phyloP scores from a whole-genome alignment of 331 rosid genomes.

The Cydonia oblonga region DNA sequence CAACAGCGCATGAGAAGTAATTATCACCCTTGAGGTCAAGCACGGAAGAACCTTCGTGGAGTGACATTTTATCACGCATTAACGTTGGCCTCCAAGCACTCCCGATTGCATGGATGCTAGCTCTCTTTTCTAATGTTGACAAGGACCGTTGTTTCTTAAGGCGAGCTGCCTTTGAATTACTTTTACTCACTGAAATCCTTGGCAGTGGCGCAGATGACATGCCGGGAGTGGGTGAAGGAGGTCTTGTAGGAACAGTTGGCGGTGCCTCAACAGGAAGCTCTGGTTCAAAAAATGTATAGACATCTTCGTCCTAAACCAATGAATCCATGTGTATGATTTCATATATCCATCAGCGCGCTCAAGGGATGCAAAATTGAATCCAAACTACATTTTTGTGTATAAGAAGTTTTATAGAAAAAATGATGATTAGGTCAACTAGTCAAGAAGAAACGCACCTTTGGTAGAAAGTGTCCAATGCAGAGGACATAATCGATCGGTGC shows the following conservation, averaged over 20 bases:
- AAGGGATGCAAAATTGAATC: neutral
- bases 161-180: constrained; percentile 28
- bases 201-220: constrained; percentile 36
- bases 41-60: constrained; percentile 78
- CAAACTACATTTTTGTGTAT: neutral
- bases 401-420: neutral
- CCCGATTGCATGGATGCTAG: constrained; percentile 16
- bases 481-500: constrained; percentile 84
- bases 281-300: constrained; percentile 81
- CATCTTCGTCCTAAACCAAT: constrained; percentile 73
- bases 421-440: neutral
- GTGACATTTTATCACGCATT: constrained; percentile 36
- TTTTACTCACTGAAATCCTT: constrained; percentile 30
- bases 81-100: constrained; percentile 32
- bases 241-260: constrained; percentile 27
- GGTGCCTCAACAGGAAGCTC: constrained; percentile 58
- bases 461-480: constrained; percentile 78
- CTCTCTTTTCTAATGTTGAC: constrained; percentile 52
- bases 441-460: constrained; percentile 46
- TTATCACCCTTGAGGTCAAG: constrained; percentile 84
- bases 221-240: constrained; percentile 22
- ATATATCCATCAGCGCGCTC: neutral
- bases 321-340: neutral
- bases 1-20: constrained; percentile 83
- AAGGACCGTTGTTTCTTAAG: constrained; percentile 69